Evolutionary conservation across 2,329 filamentous ascomycete genomes (phyloP).

Genomic region (Macrophomina tecta): DNA sequence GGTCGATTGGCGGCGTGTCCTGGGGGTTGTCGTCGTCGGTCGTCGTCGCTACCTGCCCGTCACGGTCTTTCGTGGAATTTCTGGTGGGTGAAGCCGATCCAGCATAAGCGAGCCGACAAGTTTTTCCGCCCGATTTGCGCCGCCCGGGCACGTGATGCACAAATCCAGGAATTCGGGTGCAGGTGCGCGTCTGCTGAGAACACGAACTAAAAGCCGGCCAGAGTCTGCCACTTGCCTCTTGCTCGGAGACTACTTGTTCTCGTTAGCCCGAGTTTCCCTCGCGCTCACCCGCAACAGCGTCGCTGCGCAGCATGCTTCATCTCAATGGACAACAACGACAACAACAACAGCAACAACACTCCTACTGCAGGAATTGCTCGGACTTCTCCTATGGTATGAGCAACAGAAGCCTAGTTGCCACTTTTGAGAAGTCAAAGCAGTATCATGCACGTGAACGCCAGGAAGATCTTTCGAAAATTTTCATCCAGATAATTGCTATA

Average conservation of each 20-base stretch:
- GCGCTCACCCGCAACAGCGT: no score
- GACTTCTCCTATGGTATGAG: no score
- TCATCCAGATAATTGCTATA: no score
- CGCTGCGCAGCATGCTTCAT: no score
- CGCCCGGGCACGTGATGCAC: conserved; percentile 8
- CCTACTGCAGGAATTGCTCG: no score
- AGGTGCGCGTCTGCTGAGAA: background rate
- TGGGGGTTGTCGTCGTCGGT: conserved; percentile 27
- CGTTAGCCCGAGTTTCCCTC: background rate
- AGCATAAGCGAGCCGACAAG: conserved; percentile 23
- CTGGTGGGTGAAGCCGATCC: conserved; percentile 21
- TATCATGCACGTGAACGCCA: no score
- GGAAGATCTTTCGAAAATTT: no score
- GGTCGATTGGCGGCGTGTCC: conserved; percentile 41
- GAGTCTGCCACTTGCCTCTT: background rate
- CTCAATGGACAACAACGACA: no score
- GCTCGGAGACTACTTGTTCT: no score
- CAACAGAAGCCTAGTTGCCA: no score
- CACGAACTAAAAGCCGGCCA: background rate
- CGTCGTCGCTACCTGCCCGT: conserved; percentile 28
- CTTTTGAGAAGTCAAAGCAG: no score
- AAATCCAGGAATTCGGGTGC: background rate
- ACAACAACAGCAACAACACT: no score
- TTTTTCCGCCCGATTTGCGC: conserved; percentile 16
- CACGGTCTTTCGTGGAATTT: conserved; percentile 22